Conservation (phyloP, 352 stramenopile species). For the Pythium phragmiticola region DNA sequence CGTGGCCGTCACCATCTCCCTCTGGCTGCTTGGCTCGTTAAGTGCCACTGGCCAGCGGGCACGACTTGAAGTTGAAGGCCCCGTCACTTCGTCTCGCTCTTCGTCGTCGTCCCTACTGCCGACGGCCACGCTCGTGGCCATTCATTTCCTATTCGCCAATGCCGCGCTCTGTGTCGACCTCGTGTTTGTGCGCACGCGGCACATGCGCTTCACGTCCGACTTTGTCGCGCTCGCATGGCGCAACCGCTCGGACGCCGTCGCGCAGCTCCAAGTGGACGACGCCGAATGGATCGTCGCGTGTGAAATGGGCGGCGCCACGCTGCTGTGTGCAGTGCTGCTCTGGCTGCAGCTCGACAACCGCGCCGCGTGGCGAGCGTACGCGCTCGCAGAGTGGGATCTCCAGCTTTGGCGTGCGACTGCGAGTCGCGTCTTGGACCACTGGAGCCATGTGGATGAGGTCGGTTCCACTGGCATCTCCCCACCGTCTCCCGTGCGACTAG, state of each 20-base stretch:
- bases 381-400: conserved; percentile 54
- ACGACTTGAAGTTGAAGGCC: not conserved
- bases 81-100: not conserved
- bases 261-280: conserved; percentile 44
- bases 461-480: not conserved
- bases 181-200: conserved; percentile 50
- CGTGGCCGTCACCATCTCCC: conserved; percentile 24
- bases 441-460: conserved; percentile 14
- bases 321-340: conserved; percentile 36
- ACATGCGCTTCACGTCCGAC: conserved; percentile 51
- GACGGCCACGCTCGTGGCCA: conserved; percentile 16
- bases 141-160: conserved; percentile 19
- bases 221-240: conserved; percentile 51
- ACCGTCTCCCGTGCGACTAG: conserved; percentile 1
- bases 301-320: conserved; percentile 34
- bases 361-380: conserved; percentile 38
- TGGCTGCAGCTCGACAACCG: conserved; percentile 24
- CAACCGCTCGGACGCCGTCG: conserved; percentile 33
- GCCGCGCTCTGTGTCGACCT: conserved; percentile 34
- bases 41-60: conserved; percentile 15
- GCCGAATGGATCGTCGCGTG: conserved; percentile 40
- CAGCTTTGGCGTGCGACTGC: conserved; percentile 17
- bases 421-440: not conserved
- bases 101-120: conserved; percentile 30
- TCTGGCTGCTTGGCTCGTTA: conserved; percentile 30